A percentile compares a stretch with the other conserved stretches of the same genome.
Evolutionary conservation across 176 grass and related monocot genomes (phyloP).

Genomic region (Zoysia japonica): DNA sequence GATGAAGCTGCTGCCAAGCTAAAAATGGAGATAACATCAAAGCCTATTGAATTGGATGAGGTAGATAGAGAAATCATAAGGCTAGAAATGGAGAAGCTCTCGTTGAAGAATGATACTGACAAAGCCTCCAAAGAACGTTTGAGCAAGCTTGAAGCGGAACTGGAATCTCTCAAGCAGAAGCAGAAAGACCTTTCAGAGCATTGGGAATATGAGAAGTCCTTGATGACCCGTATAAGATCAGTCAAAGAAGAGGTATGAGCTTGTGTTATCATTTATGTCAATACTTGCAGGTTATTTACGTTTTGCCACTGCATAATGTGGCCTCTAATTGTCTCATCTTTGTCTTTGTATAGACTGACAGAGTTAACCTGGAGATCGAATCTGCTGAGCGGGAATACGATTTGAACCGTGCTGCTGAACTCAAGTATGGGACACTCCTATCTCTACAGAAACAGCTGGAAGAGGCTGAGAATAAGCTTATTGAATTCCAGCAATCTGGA

Average conservation of each 20-base stretch:
- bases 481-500: slow-evolving; percentile 81
- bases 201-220: slow-evolving; percentile 90
- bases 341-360: slow-evolving; percentile 66
- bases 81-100: slow-evolving; percentile 98
- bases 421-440: slow-evolving; percentile 83
- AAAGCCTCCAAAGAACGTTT: slow-evolving; percentile 89
- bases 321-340: slow-evolving; percentile 14
- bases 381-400: slow-evolving; percentile 87
- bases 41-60: slow-evolving; percentile 92
- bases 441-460: slow-evolving; percentile 80
- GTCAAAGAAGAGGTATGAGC: slow-evolving; percentile 85
- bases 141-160: slow-evolving; percentile 81
- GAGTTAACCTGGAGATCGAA: slow-evolving; percentile 97
- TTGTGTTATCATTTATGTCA: slow-evolving; percentile 32
- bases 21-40: slow-evolving; percentile 99
- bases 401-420: slow-evolving; percentile 86
- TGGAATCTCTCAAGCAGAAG: slow-evolving; percentile 80
- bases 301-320: background rate
- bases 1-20: slow-evolving; percentile 94
- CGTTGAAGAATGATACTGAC: slow-evolving; percentile 83
- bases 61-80: slow-evolving; percentile 87
- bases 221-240: slow-evolving; percentile 83
- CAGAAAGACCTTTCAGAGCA: slow-evolving; percentile 74
- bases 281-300: background rate
- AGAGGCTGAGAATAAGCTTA: slow-evolving; percentile 82